These are phyloP conservation scores for Rubia peregrina DNA, from an alignment of 305 asterid species.

Conservation along the genomic window DNA sequence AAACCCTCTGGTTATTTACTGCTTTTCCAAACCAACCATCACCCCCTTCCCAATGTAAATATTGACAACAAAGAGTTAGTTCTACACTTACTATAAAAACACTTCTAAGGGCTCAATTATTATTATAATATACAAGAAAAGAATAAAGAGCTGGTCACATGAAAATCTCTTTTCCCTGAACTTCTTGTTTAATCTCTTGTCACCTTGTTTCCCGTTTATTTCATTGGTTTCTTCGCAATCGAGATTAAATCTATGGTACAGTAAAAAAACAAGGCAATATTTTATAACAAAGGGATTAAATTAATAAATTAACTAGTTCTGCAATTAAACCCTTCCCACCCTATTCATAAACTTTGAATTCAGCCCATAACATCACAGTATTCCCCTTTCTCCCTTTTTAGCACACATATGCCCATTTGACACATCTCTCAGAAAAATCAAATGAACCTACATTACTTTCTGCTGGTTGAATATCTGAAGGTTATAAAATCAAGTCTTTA, in stretches of 20 bases:
- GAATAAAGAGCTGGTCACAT: not conserved
- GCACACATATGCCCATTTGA: not conserved
- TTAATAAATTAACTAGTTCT: not conserved
- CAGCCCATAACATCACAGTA: not conserved
- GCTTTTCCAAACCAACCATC: not conserved
- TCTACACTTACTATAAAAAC: not conserved
- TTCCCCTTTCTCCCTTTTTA: not conserved
- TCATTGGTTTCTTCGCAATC: not conserved
- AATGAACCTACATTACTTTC: not conserved
- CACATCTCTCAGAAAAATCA: not conserved
- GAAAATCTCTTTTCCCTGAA: not conserved
- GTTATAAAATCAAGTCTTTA: conserved; percentile 15
- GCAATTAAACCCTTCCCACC: not conserved
- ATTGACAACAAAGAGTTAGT: not conserved
- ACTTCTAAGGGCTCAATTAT: not conserved
- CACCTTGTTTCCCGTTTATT: not conserved
- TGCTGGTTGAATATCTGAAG: not conserved
- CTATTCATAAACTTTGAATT: not conserved
- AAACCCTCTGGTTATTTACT: not conserved
- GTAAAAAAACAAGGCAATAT: not conserved
- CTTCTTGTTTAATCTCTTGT: not conserved
- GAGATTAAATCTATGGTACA: not conserved
- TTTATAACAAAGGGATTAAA: not conserved
- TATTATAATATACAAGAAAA: not conserved
- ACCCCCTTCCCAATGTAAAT: not conserved